These are phyloP conservation scores for Teunomyces kruisii DNA, from an alignment of 805 yeast species.

Conservation along the genomic window DNA sequence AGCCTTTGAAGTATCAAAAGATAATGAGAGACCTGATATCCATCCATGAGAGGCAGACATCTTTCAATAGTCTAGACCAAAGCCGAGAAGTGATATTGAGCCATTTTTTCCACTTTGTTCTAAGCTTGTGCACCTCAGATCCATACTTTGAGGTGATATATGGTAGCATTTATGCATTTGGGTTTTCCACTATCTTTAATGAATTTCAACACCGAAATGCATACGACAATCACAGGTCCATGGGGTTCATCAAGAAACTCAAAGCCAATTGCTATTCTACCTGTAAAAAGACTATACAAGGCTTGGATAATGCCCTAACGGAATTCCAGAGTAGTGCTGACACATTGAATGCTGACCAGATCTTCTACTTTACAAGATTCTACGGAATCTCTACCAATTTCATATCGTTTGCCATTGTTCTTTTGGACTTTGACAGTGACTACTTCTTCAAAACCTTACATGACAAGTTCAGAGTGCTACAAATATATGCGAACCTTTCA, in stretches of 20 bases:
- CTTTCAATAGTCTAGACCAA: neutral
- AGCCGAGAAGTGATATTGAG: conserved; percentile 7
- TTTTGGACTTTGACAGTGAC: neutral
- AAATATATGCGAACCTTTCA: neutral
- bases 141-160: conserved; percentile 7
- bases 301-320: neutral
- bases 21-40: neutral
- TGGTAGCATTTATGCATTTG: conserved; percentile 17
- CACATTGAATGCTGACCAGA: neutral
- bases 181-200: conserved; percentile 14
- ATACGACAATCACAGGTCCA: neutral
- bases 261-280: neutral
- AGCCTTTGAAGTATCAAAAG: neutral
- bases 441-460: neutral
- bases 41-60: neutral
- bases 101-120: conserved; percentile 8
- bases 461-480: neutral
- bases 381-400: neutral
- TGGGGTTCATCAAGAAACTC: neutral
- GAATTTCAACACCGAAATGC: conserved; percentile 7
- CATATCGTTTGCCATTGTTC: neutral
- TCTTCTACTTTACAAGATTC: neutral
- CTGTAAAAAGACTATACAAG: neutral
- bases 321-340: neutral
- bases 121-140: neutral